Percentiles rank a stretch among this genome's conserved stretches.
phyloP scores from a whole-genome alignment of 2,329 filamentous ascomycete genomes.

The Trichoderma semiorbis region DNA sequence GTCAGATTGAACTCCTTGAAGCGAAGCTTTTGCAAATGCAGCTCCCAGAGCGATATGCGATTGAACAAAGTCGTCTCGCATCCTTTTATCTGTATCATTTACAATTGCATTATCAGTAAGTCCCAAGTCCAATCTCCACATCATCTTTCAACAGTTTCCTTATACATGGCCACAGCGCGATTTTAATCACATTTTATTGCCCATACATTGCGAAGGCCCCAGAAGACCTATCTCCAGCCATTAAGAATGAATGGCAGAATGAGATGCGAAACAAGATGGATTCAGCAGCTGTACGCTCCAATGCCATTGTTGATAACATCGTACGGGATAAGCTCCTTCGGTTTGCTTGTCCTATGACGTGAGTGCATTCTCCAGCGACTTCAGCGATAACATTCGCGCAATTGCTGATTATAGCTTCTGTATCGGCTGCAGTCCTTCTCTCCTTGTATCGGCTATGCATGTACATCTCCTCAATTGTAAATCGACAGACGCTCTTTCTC shows the following conservation, averaged over 20 bases:
- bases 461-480: conserved; percentile 2
- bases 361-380: not conserved
- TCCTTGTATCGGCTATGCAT: conserved; percentile 5
- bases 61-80: not conserved
- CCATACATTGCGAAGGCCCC: not conserved
- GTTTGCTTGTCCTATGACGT: conserved; percentile 2
- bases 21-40: not conserved
- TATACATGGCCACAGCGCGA: not conserved
- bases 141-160: not conserved
- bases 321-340: not conserved
- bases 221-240: not conserved
- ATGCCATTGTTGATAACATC: not conserved
- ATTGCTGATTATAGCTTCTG: not conserved
- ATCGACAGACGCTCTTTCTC: conserved; percentile 2
- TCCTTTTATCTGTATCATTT: not conserved
- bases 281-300: not conserved
- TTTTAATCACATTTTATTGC: not conserved
- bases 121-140: too few species aligned
- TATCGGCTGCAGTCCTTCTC: not conserved
- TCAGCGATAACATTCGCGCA: not conserved
- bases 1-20: not conserved
- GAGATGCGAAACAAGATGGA: not conserved
- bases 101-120: not conserved
- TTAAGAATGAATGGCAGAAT: not conserved
- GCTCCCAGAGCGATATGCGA: not conserved